phyloP scores from a whole-genome alignment of 140 eudicot species.

The Ambrosia hybrid region DNA sequence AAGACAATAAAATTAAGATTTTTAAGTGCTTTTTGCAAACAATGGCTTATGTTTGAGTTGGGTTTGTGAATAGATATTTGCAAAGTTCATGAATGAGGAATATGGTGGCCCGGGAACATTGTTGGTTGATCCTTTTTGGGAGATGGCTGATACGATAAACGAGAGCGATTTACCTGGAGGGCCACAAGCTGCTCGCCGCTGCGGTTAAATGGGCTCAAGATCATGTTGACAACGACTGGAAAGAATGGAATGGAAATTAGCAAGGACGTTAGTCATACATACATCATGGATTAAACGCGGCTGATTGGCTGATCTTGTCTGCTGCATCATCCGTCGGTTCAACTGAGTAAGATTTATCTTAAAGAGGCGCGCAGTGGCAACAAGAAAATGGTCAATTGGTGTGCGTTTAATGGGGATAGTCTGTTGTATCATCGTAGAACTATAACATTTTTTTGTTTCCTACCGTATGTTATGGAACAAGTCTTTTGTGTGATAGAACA shows the following conservation, averaged over 20 bases:
- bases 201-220: slow-evolving; percentile 74
- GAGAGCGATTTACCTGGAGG: slow-evolving; percentile 81
- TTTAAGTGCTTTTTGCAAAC: neutral
- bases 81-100: slow-evolving; percentile 66
- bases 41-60: slow-evolving; percentile 1
- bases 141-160: slow-evolving; percentile 77
- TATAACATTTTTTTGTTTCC: neutral
- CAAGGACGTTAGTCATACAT: neutral
- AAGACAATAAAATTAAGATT: neutral
- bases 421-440: neutral
- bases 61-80: slow-evolving; percentile 53
- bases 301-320: neutral
- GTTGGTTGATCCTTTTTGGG: slow-evolving; percentile 78
- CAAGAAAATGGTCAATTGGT: neutral
- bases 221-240: slow-evolving; percentile 72
- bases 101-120: slow-evolving; percentile 86
- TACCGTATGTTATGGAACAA: slow-evolving; percentile 11
- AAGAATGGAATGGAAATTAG: slow-evolving; percentile 56
- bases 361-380: slow-evolving; percentile 11
- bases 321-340: neutral
- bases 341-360: slow-evolving; percentile 12
- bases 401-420: slow-evolving; percentile 4
- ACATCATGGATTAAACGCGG: neutral
- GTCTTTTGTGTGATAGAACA: slow-evolving; percentile 14
- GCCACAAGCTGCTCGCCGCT: slow-evolving; percentile 74